These are phyloP conservation scores for Uromyces viciae-fabae DNA, from an alignment of 1,284 basidiomycete genomes.

Conservation along the genomic window DNA sequence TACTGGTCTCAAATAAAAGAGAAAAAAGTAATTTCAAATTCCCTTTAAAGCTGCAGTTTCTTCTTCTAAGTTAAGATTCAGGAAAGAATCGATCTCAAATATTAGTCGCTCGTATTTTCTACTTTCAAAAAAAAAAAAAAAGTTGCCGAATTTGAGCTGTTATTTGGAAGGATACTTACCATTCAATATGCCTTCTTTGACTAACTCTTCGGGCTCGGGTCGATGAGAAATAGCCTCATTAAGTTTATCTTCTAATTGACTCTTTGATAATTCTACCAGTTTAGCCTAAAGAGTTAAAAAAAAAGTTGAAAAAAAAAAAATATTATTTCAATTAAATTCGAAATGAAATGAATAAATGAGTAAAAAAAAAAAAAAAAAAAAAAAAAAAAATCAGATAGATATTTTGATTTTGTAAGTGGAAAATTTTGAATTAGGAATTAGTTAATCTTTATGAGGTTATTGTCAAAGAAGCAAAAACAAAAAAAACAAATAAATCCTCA, in stretches of 20 bases:
- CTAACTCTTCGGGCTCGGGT: constrained; percentile 66
- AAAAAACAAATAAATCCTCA: background rate
- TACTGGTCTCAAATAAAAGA: too few relatives aligned
- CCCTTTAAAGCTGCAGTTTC: background rate
- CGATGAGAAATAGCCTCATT: constrained; percentile 65
- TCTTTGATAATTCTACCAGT: constrained; percentile 64
- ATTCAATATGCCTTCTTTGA: constrained; percentile 68
- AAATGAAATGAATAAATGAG: background rate
- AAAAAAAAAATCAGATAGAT: constrained; percentile 45
- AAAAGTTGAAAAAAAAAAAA: background rate
- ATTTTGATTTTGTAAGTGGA: too few relatives aligned
- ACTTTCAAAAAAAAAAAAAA: too few relatives aligned
- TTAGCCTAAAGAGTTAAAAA: constrained; percentile 59
- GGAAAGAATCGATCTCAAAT: too few relatives aligned
- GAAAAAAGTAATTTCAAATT: background rate
- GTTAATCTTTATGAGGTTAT: background rate
- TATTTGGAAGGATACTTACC: constrained; percentile 53
- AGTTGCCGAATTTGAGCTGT: background rate
- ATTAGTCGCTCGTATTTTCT: too few relatives aligned
- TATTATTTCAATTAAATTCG: too few relatives aligned
- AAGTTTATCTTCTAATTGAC: constrained; percentile 70
- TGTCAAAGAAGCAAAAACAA: background rate
- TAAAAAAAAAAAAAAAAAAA: constrained; percentile 34
- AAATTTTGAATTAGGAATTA: too few relatives aligned
- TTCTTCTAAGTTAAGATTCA: too few relatives aligned